A percentile compares a stretch with the other conserved stretches of the same genome.
phyloP scores from a whole-genome alignment of 1,139 yeast genomes.

The Pneumocystis sp. region DNA sequence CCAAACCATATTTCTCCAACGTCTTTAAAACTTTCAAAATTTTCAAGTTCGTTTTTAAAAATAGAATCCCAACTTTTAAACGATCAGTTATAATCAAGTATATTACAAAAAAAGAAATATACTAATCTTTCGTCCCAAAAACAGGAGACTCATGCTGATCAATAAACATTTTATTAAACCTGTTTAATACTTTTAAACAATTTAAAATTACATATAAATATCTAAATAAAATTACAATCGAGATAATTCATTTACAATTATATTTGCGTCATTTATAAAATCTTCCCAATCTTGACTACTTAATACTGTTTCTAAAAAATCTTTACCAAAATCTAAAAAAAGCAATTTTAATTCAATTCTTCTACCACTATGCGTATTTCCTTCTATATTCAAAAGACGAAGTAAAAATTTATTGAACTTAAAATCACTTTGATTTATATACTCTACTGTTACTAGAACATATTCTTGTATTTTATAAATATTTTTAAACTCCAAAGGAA shows the following conservation, averaged over 20 bases:
- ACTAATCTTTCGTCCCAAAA: neutral
- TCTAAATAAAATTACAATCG: neutral
- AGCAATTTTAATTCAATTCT: neutral
- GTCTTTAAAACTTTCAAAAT: neutral
- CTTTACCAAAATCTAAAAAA: neutral
- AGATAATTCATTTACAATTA: neutral
- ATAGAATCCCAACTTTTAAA: neutral
- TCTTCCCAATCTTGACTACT: neutral
- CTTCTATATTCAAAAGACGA: neutral
- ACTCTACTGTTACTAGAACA: neutral
- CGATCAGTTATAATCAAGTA: neutral
- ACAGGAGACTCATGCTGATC: neutral
- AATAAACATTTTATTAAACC: neutral
- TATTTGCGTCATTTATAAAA: neutral
- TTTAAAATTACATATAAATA: neutral
- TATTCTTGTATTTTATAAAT: neutral
- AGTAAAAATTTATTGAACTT: neutral
- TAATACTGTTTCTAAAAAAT: neutral
- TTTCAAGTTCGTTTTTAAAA: neutral
- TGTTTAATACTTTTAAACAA: neutral
- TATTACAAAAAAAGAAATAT: neutral
- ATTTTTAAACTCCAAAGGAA: neutral
- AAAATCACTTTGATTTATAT: neutral
- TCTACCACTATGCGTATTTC: neutral
- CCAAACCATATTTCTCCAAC: neutral